Evolutionary conservation across 2,329 filamentous ascomycete genomes (phyloP), one percentile per base, ranked within the genome.

Genomic region (Xylaria digitata): DNA sequence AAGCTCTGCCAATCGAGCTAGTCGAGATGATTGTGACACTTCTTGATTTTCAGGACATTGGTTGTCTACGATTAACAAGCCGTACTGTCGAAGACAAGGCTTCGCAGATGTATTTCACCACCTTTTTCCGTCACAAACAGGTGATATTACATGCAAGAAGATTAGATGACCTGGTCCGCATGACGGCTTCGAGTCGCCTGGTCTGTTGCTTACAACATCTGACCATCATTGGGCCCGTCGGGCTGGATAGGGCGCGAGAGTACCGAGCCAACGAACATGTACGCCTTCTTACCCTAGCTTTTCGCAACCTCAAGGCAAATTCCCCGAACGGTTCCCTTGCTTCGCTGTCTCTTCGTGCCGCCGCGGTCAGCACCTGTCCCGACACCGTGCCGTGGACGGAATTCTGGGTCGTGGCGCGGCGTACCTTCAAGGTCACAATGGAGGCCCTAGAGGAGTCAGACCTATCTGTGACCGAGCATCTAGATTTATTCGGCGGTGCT

Each of bases 391-490:
- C 2, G 11, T n/a, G 11, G 26, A 6, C 21, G 3, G 17, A 21
- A 3, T 15, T 7, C 7, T 56, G 42, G 42, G 32, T 3, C 4
- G 15, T 19, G 4, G 30, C 45, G 6, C 17, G n/a, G n/a, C 45
- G 9, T 1, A 57, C 61, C 2, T 57, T 56, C 30, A 30, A 43
- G 11, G 15, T 57, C n/a, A 45, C 61, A 11, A 57, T 63, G 45
- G 6, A 7, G 1, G 52, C 61, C 1, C n/a, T 63, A 7, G 2
- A 3, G 9, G n/a, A 34, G 17, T 50, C 53, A 5, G 1, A 17
- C 8, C 37, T 63, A 8, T 23, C 11, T 40, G 34, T 63, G 1
- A 6, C 11, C 2, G 23, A 23, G 6, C 37, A 52, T 43, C 34
- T 63, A 0, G 23, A 57, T 26, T 5, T 63, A 6, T 63, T 63